phyloP scores from a whole-genome alignment of 495 filamentous ascomycete species.

The Podospora fimiseda region DNA sequence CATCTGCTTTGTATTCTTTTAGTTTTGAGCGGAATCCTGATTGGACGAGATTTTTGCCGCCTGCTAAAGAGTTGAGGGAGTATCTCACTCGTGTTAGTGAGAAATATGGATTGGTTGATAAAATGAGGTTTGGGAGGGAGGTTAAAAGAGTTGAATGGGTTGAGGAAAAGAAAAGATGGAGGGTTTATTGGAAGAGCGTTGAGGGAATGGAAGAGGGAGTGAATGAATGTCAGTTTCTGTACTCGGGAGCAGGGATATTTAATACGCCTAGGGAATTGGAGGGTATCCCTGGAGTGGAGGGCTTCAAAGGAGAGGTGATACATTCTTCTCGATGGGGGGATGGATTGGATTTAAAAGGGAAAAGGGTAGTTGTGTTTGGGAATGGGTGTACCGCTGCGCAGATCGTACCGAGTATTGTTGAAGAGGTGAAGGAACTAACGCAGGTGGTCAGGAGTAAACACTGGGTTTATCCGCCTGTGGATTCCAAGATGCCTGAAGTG shows the following conservation, averaged over 20 bases:
- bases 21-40: constrained; percentile 53
- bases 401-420: constrained; percentile 33
- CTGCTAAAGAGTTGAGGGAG: constrained; percentile 49
- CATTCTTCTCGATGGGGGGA: constrained; percentile 55
- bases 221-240: constrained; percentile 35
- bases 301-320: constrained; percentile 49
- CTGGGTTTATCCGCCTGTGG: constrained; percentile 33
- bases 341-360: constrained; percentile 39
- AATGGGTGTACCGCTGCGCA: constrained; percentile 53
- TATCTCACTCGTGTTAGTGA: constrained; percentile 56
- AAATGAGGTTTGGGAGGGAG: constrained; percentile 54
- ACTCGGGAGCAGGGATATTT: constrained; percentile 48
- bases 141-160: constrained; percentile 55
- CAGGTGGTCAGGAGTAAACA: constrained; percentile 30
- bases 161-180: constrained; percentile 40
- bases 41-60: constrained; percentile 52
- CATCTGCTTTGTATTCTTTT: constrained; percentile 50
- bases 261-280: constrained; percentile 30
- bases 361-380: constrained; percentile 54
- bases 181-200: neutral
- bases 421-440: constrained; percentile 23
- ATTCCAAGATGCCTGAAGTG: constrained; percentile 11
- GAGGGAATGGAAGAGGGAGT: constrained; percentile 3
- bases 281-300: constrained; percentile 49
- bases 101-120: constrained; percentile 51